phyloP scores from a whole-genome alignment of 441 rosid species.

The Raphanus hybrid region DNA sequence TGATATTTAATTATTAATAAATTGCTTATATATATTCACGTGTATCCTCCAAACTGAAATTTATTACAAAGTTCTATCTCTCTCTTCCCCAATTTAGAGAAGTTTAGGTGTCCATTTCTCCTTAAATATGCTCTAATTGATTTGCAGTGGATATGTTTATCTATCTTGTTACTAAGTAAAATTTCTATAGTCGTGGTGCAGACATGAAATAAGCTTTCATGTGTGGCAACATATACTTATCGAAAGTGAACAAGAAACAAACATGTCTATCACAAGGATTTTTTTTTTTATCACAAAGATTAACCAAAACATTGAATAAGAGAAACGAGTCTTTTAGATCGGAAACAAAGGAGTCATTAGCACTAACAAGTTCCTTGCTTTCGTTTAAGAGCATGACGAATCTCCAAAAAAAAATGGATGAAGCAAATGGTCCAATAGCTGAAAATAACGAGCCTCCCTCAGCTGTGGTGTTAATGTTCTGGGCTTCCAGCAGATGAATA shows the following conservation, averaged over 20 bases:
- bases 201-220: no score
- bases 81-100: neutral
- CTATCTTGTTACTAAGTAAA: neutral
- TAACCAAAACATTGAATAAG: slow-evolving; percentile 50
- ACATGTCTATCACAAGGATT: slow-evolving; percentile 40
- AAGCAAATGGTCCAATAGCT: neutral
- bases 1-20: no score
- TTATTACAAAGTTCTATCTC: no score
- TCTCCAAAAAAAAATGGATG: neutral
- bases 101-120: neutral
- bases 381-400: slow-evolving; percentile 49
- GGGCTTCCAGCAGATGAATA: neutral
- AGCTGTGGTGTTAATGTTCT: neutral
- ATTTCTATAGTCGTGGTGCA: no score
- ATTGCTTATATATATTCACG: no score
- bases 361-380: neutral
- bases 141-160: no score
- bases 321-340: slow-evolving; percentile 70
- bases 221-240: neutral
- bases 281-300: slow-evolving; percentile 39
- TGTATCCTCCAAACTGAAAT: no score
- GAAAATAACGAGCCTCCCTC: neutral
- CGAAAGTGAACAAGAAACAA: slow-evolving; percentile 45
- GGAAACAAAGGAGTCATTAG: slow-evolving; percentile 44
- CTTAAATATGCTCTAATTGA: no score